Base-by-base conservation (phyloP, 2,329 filamentous ascomycete genomes). In the Cladosporium sp. region DNA sequence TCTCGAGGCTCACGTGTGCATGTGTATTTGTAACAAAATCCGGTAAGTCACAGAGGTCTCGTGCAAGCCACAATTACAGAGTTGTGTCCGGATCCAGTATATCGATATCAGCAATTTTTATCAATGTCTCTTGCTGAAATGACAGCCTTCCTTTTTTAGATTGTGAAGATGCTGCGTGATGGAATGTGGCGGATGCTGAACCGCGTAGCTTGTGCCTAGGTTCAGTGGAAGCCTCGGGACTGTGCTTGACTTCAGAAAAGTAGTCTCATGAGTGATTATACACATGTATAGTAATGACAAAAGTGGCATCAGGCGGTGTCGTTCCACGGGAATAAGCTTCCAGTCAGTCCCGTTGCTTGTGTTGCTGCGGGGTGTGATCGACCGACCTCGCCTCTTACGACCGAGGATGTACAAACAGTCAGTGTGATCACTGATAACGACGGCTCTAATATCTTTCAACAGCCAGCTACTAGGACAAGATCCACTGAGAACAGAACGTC, bases 351-450 rank as follows among this genome's bases (percentile, higher is more conserved):
- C 11, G 46, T 18, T 18, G 36, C 36, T 32, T 21, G 3, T 46
- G 57, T 34, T 53, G 58, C 39, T 61, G 58, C 58, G 60, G 60
- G 60, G 48, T 56, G 60, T 25, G 49, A 63, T 56, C 60, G 18
- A 51, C 58, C 58, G 46, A 61, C 58, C 30, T 51, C 43, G 58
- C 58, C n/a, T 61, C 23, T 18, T 30, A 61, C 49, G 62, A 39
- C 62, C 62, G 62, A 64, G 62, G 62, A 64, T 64, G 25, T 64
- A n/a, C n/a, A n/a, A n/a, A n/a, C n/a, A n/a, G n/a, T n/a, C n/a
- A 11, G 7, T 64, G 26, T 48, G 30, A 13, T 32, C 7, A 23
- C 16, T 21, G 26, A 30, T 11, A 13, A 13, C n/a, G 4, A 26
- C n/a, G n/a, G 54, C 54, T 39, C 23, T 10, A 13, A 21, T 39